Evolutionary conservation across 1,139 yeast genomes (phyloP).

Genomic region (Candida smagusa): DNA sequence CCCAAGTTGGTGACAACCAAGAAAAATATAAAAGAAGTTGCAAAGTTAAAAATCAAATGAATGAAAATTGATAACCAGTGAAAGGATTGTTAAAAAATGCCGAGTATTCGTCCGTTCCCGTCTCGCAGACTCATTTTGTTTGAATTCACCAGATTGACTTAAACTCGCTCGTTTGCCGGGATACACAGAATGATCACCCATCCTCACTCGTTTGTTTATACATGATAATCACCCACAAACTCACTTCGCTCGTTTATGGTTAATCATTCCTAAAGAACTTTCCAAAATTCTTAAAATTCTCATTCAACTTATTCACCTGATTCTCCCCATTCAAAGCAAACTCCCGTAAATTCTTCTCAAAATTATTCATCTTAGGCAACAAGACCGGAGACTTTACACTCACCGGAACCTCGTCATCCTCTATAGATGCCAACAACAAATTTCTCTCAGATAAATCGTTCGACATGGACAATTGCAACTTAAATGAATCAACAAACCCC

Average conservation of each 20-base stretch:
- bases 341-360: slow-evolving; percentile 56
- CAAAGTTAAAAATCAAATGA: no score
- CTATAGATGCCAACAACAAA: slow-evolving; percentile 32
- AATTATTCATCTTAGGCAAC: slow-evolving; percentile 38
- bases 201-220: no score
- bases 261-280: slow-evolving; percentile 46
- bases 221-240: no score
- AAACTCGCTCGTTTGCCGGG: no score
- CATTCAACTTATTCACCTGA: slow-evolving; percentile 56
- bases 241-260: not conserved
- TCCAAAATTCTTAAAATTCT: slow-evolving; percentile 56
- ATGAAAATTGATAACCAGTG: no score
- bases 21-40: no score
- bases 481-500: slow-evolving; percentile 59
- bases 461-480: slow-evolving; percentile 52
- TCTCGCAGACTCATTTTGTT: no score
- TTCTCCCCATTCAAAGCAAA: slow-evolving; percentile 52
- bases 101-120: no score
- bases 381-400: slow-evolving; percentile 24
- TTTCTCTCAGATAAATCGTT: slow-evolving; percentile 9
- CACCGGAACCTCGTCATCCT: slow-evolving; percentile 13
- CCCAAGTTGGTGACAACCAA: no score
- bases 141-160: no score
- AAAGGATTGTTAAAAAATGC: no score
- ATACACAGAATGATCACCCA: no score